Base-by-base conservation (phyloP, 106 monocot species). In the Acorus calamus region DNA sequence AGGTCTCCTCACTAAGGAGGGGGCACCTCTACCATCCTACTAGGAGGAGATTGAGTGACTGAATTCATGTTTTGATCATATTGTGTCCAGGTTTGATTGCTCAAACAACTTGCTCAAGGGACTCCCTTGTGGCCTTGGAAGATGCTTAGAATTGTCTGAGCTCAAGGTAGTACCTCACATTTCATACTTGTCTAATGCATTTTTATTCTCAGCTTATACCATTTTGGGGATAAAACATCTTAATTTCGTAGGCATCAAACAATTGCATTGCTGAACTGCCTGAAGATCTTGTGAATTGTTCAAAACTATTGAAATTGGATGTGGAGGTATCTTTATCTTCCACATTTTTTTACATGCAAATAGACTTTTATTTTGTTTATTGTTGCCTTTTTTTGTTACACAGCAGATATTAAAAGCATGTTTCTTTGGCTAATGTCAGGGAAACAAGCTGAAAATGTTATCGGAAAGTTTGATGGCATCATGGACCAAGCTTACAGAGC, bases 401-500 rank as follows among this genome's bases (percentile, higher is more conserved):
- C 1, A 14, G 44, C 2, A 61, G 2, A 45, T 61, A 46, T 8
- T 8, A 46, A 10, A 11, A 10, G 7, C 4, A 4, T 10, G 14
- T 0, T 2, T 57, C 7, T 14, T 62, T 12, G 51, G 5, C 46
- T 44, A 46, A 69, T 79, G 12, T 50, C 74, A 94, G 96, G 87
- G 83, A 66, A 98, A 98, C 63, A 98, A 88, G 60, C 58, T 98
- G 8, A 79, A 68, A 10, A 41, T 61, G 63, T 63, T 98, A 7
- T 73, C 87, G 44, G 85, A 92, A 53, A 70, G 64, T 63, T 69
- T 98, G 74, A 7, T 88, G 44, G 64, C 8, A 50, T 75, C 88
- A 71, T 98, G 96, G 91, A 85, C 77, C 49, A 77, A 54, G 78
- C 81, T 98, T 61, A 85, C 77, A 60, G 91, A 98, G 69, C 66